Conservation (phyloP, 2,329 filamentous ascomycete genomes). For the Ploettnerulaceae sp. region DNA sequence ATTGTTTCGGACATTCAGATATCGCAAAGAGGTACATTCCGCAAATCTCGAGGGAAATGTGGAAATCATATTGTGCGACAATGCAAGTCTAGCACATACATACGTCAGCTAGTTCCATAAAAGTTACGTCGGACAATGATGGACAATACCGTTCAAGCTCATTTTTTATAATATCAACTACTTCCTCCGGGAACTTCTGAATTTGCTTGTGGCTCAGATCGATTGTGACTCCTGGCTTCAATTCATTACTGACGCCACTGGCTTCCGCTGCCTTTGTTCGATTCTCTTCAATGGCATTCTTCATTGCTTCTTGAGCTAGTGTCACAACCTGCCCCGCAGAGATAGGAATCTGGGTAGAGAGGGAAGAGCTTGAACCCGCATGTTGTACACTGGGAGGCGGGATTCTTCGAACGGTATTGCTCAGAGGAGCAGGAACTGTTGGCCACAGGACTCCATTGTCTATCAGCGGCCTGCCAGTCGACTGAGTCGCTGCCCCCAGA, state of each 20-base stretch:
- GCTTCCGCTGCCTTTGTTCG: slow-evolving; percentile 57
- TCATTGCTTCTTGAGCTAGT: slow-evolving; percentile 63
- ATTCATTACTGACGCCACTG: slow-evolving; percentile 52
- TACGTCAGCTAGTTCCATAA: slow-evolving; percentile 23
- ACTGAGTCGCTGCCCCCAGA: slow-evolving; percentile 35
- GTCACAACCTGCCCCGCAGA: slow-evolving; percentile 60
- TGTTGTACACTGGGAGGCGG: slow-evolving; percentile 47
- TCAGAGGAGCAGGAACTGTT: slow-evolving; percentile 29
- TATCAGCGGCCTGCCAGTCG: slow-evolving; percentile 37
- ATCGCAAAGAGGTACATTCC: slow-evolving; percentile 72
- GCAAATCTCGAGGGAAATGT: slow-evolving; percentile 66
- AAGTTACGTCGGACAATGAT: slow-evolving; percentile 27
- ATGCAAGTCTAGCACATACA: slow-evolving; percentile 54
- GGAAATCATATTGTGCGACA: slow-evolving; percentile 74
- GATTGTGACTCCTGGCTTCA: slow-evolving; percentile 66
- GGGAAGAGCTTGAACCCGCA: slow-evolving; percentile 38
- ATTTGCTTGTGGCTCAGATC: slow-evolving; percentile 74
- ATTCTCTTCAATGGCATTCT: slow-evolving; percentile 60
- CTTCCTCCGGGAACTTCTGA: slow-evolving; percentile 39
- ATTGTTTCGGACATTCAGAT: slow-evolving; percentile 77
- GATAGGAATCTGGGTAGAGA: slow-evolving; percentile 49
- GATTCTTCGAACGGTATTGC: slow-evolving; percentile 28
- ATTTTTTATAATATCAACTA: slow-evolving; percentile 36
- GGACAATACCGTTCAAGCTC: slow-evolving; percentile 33
- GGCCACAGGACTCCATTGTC: slow-evolving; percentile 37